Base-by-base conservation (phyloP, 1,284 basidiomycete genomes). In the Cryptococcus sp. region DNA sequence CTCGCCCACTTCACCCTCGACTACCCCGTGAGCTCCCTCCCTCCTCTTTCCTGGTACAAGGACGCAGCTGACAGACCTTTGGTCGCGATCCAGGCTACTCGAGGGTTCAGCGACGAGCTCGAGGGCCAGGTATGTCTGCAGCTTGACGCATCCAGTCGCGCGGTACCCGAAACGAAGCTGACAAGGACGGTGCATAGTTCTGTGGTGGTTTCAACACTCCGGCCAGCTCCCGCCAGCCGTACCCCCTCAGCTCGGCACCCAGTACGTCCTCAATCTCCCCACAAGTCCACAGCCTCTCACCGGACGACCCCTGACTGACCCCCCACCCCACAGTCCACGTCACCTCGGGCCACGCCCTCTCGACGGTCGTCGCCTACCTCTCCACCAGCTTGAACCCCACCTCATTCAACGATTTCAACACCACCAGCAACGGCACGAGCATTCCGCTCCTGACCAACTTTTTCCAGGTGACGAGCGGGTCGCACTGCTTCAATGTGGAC, bases 1-100 rank as follows among this genome's bases (percentile, higher is more conserved):
- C 79, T 80, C 46, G 86, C 85, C 7, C 87, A 88, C 72, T 88
- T 87, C 78, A 83, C 85, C 57, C 78, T 88, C 40, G 80, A 83
- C 68, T 88, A 81, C 71, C 87, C 87, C 12, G 66, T 70, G 46
- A 40, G 67, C 61, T 4, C 42, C 9, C 23, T 13, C 42, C 18
- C 8, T 35, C n/a, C 24, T 46, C 18, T 7, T 7, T 46, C 8
- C 15, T 36, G 46, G 21, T 28, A 33, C 24, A 37, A 37, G 28
- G 28, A 33, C 28, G 28, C 4, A 4, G 46, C 46, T 46, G 23
- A 46, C 23, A 28, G 33, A 18, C n/a, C 18, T 36, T 13, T 11
- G 23, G 23, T 24, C 46, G 12, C 46, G 18, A 46, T 13, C 18
- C 38, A 72, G 68, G 62, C 77, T 3, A 82, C 85, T 6, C 79